Evolutionary conservation across 2,329 filamentous ascomycete species (phyloP).

Genomic region (Cytospora leucostoma): DNA sequence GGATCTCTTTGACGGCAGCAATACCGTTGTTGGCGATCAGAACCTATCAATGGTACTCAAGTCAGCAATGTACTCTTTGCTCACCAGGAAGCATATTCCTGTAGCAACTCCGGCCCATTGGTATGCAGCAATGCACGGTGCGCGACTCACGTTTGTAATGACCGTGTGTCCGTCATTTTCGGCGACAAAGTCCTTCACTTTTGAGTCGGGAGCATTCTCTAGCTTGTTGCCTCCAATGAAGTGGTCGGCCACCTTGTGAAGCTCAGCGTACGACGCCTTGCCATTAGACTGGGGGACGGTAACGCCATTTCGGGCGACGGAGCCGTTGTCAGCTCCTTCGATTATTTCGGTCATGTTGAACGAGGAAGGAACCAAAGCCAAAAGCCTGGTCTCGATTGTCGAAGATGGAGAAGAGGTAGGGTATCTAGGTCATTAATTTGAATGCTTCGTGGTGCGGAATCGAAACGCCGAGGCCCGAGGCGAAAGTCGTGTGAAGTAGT

Average conservation of each 20-base stretch:
- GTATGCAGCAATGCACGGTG: background rate
- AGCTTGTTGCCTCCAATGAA: slow-evolving; percentile 96
- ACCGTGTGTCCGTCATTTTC: slow-evolving; percentile 92
- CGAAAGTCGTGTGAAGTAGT: background rate
- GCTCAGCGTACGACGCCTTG: slow-evolving; percentile 71
- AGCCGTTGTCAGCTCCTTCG: slow-evolving; percentile 43
- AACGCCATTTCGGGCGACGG: slow-evolving; percentile 43
- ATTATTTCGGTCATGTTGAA: slow-evolving; percentile 50
- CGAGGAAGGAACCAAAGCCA: slow-evolving; percentile 29
- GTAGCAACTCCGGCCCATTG: background rate
- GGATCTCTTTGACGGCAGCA: slow-evolving; percentile 98
- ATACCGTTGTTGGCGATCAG: slow-evolving; percentile 99
- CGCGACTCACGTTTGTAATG: slow-evolving; percentile 83
- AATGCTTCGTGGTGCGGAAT: slow-evolving; percentile 6
- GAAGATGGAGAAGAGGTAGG: slow-evolving; percentile 7
- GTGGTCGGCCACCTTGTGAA: slow-evolving; percentile 82
- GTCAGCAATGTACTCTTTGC: background rate
- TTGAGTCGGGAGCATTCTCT: slow-evolving; percentile 76
- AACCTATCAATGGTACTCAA: slow-evolving; percentile 58
- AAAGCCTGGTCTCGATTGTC: slow-evolving; percentile 18
- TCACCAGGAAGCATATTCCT: background rate
- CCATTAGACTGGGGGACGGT: slow-evolving; percentile 58
- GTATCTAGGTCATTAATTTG: slow-evolving; percentile 34
- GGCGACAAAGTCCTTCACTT: slow-evolving; percentile 95
- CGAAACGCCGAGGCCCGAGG: slow-evolving; percentile 17